phyloP scores from a whole-genome alignment of 2,329 filamentous ascomycete genomes.

The Nemania sp. region DNA sequence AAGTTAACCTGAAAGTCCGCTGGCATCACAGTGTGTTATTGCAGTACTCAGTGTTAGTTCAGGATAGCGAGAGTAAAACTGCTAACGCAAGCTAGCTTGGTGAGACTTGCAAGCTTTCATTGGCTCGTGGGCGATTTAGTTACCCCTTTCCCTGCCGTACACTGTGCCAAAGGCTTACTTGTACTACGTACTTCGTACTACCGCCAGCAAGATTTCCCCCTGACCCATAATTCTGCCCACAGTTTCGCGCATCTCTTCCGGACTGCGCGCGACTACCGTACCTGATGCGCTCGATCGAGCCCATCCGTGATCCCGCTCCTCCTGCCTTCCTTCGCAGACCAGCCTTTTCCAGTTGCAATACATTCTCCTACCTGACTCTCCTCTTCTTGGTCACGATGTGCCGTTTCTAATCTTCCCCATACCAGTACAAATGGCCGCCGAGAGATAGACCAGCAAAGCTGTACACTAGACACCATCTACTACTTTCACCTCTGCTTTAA shows the following conservation, averaged over 20 bases:
- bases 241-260: slow-evolving; percentile 15
- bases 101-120: neutral
- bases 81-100: slow-evolving; percentile 4
- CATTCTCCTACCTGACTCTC: slow-evolving; percentile 22
- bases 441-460: slow-evolving; percentile 9
- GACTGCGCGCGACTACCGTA: neutral
- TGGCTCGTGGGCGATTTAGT: neutral
- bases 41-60: neutral
- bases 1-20: too few species aligned
- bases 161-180: slow-evolving; percentile 11
- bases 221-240: too few species aligned
- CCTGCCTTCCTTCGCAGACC: slow-evolving; percentile 20
- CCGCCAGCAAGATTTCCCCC: slow-evolving; percentile 16
- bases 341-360: slow-evolving; percentile 16
- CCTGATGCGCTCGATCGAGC: slow-evolving; percentile 19
- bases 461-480: slow-evolving; percentile 10
- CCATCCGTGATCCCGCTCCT: slow-evolving; percentile 21
- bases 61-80: neutral
- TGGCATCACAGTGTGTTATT: too few species aligned
- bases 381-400: slow-evolving; percentile 11
- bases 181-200: too few species aligned
- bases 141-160: slow-evolving; percentile 9
- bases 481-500: slow-evolving; percentile 8
- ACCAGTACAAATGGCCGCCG: slow-evolving; percentile 3
- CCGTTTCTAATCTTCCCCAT: slow-evolving; percentile 12